Evolutionary conservation across 768 basidiomycete genomes (phyloP).

Genomic region (Lentinula sp.): DNA sequence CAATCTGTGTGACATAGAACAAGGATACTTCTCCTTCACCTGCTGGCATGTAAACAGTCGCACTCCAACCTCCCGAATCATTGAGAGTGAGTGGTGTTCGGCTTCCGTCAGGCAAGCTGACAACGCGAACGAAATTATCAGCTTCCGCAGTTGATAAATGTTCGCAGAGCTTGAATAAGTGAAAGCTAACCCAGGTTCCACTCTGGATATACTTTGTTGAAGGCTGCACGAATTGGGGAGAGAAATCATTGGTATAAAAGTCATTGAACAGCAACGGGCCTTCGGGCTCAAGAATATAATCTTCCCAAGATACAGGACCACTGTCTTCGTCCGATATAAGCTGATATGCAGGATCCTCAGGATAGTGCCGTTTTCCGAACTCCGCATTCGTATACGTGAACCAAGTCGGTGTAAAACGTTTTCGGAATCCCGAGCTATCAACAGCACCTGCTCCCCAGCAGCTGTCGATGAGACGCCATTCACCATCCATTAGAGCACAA

Average conservation of each 20-base stretch:
- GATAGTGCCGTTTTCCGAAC: constrained; percentile 39
- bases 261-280: constrained; percentile 28
- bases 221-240: constrained; percentile 28
- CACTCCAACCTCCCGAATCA: constrained; percentile 34
- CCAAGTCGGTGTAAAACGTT: constrained; percentile 32
- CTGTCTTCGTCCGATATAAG: constrained; percentile 31
- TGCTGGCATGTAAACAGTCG: constrained; percentile 26
- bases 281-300: constrained; percentile 36
- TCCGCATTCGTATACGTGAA: constrained; percentile 35
- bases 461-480: constrained; percentile 40
- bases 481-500: constrained; percentile 34
- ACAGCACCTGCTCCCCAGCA: constrained; percentile 46
- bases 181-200: constrained; percentile 30
- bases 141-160: constrained; percentile 35
- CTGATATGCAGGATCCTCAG: constrained; percentile 36
- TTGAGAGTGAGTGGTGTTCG: constrained; percentile 28
- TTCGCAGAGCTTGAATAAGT: constrained; percentile 37
- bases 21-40: constrained; percentile 27
- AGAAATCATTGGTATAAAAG: constrained; percentile 28
- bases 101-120: constrained; percentile 25
- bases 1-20: constrained; percentile 26
- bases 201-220: constrained; percentile 22
- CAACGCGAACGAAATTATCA: constrained; percentile 36
- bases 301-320: constrained; percentile 34
- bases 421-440: constrained; percentile 24